phyloP scores from a whole-genome alignment of 1,284 basidiomycete species.

The Papiliotrema fonsecae region DNA sequence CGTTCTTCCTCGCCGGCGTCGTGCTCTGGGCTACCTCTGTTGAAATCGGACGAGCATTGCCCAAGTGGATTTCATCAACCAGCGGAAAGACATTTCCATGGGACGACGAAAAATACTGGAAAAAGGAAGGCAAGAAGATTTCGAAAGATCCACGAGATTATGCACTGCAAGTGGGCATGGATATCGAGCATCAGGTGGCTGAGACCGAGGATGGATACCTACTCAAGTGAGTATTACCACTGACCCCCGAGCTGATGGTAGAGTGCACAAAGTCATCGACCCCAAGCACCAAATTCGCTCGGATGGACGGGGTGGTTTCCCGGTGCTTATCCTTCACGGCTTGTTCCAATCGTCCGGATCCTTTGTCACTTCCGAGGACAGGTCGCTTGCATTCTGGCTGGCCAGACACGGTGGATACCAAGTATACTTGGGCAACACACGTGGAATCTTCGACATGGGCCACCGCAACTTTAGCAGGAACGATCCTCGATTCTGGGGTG shows the following conservation, averaged over 20 bases:
- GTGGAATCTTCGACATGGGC: constrained; percentile 61
- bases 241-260: constrained; percentile 15
- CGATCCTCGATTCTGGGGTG: constrained; percentile 60
- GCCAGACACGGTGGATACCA: constrained; percentile 56
- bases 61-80: constrained; percentile 32
- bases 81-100: constrained; percentile 47
- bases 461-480: constrained; percentile 52
- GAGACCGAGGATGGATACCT: constrained; percentile 59
- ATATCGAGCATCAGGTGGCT: constrained; percentile 56
- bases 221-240: constrained; percentile 44
- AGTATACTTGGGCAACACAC: constrained; percentile 60
- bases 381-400: constrained; percentile 60
- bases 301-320: constrained; percentile 54
- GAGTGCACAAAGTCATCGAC: constrained; percentile 55
- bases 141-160: constrained; percentile 58
- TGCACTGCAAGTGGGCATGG: constrained; percentile 55
- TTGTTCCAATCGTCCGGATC: constrained; percentile 60
- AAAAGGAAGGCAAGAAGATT: constrained; percentile 50
- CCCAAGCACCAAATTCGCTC: constrained; percentile 47
- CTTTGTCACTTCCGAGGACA: constrained; percentile 60
- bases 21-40: constrained; percentile 47
- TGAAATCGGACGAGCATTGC: constrained; percentile 34
- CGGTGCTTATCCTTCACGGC: constrained; percentile 60
- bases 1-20: constrained; percentile 52
- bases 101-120: constrained; percentile 54